Evolutionary conservation across 2,329 filamentous ascomycete genomes (phyloP), one percentile per base, ranked within the genome.

Genomic region (Curvularia spicifera): DNA sequence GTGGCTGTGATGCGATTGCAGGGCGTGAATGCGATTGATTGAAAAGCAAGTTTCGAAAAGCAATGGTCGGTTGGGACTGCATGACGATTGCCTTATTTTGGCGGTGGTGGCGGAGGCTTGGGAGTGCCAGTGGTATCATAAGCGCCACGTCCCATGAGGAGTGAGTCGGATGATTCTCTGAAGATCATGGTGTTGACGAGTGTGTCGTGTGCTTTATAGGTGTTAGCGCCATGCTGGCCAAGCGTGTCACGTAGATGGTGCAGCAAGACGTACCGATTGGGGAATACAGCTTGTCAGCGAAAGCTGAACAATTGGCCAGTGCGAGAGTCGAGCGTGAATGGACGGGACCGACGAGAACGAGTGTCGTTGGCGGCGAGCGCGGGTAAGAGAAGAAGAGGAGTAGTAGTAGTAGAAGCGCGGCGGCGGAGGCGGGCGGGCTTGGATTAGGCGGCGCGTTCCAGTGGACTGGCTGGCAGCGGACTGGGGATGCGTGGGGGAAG

Each of bases 41-140:
- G 10, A 29, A 28, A 20, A 42, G 56, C 56, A 35, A 53, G 51
- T 35, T 39, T 24, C 46, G 26, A 48, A 43, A 42, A 42, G 39
- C 51, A 53, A 39, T 20, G 53, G 26, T 61, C 55, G 60, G 59
- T 59, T 22, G 64, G 50, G 50, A 52, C 48, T 33, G 45, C 10
- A 45, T 40, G 35, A 40, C 8, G 13, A 35, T 9, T n/a, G 43
- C 43, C 28, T 70, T 76, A 78, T 74, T 79, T 78, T 44, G 78
- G 75, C 51, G 75, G 77, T 42, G 74, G 75, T 37, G 78, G 77
- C 54, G 76, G 75, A 2, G 79, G 79, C 71, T 80, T 80, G 50
- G 78, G 76, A n/a, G 79, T 78, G 61, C 79, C 79, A n/a, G 79
- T 81, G 28, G 79, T 81, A 67, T 82, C 80, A 71, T 82, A 82